phyloP scores from a whole-genome alignment of 164 flowering plant species.

The Magnolia sinica region DNA sequence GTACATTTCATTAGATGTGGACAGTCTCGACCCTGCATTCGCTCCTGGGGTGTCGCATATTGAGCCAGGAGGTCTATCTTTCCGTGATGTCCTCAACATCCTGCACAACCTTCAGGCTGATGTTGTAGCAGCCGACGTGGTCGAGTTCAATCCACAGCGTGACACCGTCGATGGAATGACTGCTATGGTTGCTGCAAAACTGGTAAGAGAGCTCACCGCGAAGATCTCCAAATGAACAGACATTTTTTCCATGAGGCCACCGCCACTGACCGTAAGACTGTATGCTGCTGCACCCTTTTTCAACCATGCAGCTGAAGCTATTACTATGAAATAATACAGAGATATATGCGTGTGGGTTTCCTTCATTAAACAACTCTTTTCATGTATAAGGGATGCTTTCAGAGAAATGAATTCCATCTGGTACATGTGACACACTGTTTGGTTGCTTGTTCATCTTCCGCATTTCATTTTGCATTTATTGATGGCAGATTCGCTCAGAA shows the following conservation, averaged over 20 bases:
- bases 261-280: background rate
- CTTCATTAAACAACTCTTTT: no score
- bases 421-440: no score
- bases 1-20: slow-evolving; percentile 85
- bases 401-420: no score
- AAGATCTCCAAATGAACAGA: slow-evolving; percentile 66
- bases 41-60: slow-evolving; percentile 98
- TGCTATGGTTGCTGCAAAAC: slow-evolving; percentile 97
- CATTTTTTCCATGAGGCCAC: background rate
- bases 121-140: slow-evolving; percentile 95
- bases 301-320: background rate
- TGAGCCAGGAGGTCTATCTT: slow-evolving; percentile 98
- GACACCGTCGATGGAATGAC: slow-evolving; percentile 99
- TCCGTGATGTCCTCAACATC: slow-evolving; percentile 92
- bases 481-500: no score
- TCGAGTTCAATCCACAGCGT: slow-evolving; percentile 97
- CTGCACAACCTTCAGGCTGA: slow-evolving; percentile 85
- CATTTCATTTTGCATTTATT: no score
- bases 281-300: slow-evolving; percentile 8
- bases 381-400: no score
- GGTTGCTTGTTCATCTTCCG: no score
- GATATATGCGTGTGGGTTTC: no score
- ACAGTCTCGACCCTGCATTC: slow-evolving; percentile 95
- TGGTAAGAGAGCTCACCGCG: slow-evolving; percentile 87
- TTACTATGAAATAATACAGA: no score